Conservation (phyloP, 2,329 filamentous ascomycete species). For the Fusarium incarnatum region DNA sequence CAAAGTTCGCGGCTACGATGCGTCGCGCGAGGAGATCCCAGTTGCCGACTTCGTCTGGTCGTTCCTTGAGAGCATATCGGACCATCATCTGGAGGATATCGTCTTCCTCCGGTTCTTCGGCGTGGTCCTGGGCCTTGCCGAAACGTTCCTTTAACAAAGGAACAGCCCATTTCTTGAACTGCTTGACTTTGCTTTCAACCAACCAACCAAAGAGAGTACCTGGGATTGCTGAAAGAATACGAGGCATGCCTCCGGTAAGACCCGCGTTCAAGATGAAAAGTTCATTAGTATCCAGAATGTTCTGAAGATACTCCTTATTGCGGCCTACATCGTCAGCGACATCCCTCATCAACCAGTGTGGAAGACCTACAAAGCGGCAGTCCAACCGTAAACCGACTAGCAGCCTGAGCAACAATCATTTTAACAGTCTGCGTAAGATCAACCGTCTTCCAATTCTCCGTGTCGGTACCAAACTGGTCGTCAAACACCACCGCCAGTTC, state of each 20-base stretch:
- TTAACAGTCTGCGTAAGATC: slow-evolving; percentile 45
- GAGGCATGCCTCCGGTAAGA: slow-evolving; percentile 47
- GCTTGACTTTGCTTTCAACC: slow-evolving; percentile 39
- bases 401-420: slow-evolving; percentile 49
- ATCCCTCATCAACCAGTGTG: rapidly evolving
- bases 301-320: slow-evolving; percentile 51
- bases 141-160: slow-evolving; percentile 40
- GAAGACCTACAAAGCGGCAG: slow-evolving; percentile 46
- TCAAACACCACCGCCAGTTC: slow-evolving; percentile 52
- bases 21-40: slow-evolving; percentile 49
- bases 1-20: slow-evolving; percentile 52
- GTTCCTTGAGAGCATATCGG: slow-evolving; percentile 53
- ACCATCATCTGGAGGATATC: slow-evolving; percentile 59
- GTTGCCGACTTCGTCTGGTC: slow-evolving; percentile 52
- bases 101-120: slow-evolving; percentile 44
- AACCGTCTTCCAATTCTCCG: slow-evolving; percentile 51
- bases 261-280: slow-evolving; percentile 51
- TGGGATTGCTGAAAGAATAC: slow-evolving; percentile 49
- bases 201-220: slow-evolving; percentile 45
- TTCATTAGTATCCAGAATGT: slow-evolving; percentile 48
- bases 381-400: slow-evolving; percentile 50
- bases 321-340: slow-evolving; percentile 40
- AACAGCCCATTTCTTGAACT: slow-evolving; percentile 45
- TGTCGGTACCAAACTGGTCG: slow-evolving; percentile 50
- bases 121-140: slow-evolving; percentile 9